Conservation (phyloP, 495 filamentous ascomycete species). For the Penicillium coffeae region DNA sequence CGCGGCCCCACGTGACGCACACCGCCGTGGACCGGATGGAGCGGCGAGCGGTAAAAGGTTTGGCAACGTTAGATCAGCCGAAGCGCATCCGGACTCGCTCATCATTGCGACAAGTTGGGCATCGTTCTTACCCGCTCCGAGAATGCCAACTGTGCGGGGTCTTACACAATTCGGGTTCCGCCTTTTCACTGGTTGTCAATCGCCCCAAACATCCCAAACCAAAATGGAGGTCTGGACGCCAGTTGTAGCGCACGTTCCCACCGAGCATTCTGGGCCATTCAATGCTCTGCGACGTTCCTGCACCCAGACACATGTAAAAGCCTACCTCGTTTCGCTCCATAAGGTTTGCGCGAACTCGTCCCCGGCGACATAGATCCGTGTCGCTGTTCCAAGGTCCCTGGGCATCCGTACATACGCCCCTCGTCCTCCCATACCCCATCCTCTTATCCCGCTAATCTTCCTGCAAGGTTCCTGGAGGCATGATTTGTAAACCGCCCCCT, state of each 20-base stretch:
- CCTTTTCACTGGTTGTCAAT: slow-evolving; percentile 3
- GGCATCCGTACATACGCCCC: neutral
- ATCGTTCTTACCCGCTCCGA: slow-evolving; percentile 12
- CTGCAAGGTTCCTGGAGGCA: slow-evolving; percentile 8
- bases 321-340: neutral
- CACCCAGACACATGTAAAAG: neutral
- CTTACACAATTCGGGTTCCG: slow-evolving; percentile 9
- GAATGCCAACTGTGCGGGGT: slow-evolving; percentile 11
- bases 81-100: slow-evolving; percentile 24
- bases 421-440: neutral
- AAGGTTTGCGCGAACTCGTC: neutral
- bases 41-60: slow-evolving; percentile 29
- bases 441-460: neutral
- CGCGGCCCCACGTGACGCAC: slow-evolving; percentile 27
- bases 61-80: slow-evolving; percentile 23
- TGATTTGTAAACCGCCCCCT: slow-evolving; percentile 11
- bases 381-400: neutral
- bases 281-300: slow-evolving; percentile 3
- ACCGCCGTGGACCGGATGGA: slow-evolving; percentile 23
- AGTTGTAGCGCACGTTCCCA: slow-evolving; percentile 10
- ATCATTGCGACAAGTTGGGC: slow-evolving; percentile 18
- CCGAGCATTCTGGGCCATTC: slow-evolving; percentile 10
- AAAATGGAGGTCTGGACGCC: slow-evolving; percentile 9
- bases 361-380: neutral
- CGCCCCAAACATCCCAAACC: slow-evolving; percentile 1